Evolutionary conservation across 306 rosid species (phyloP).

Genomic region (Vigna hirtella): DNA sequence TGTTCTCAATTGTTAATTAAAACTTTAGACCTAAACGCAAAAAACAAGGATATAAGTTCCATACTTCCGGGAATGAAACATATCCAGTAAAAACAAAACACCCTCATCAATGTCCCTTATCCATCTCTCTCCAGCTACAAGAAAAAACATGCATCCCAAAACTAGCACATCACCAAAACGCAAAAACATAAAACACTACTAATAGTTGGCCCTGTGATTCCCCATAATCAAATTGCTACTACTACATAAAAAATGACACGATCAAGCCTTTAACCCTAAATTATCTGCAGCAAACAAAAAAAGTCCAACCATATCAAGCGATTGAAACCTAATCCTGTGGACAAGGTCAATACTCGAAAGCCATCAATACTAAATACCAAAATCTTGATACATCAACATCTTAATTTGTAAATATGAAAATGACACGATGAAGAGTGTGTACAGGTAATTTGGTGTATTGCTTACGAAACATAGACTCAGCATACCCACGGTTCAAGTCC

Average conservation of each 20-base stretch:
- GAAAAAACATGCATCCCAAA: constrained; percentile 5
- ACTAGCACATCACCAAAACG: constrained; percentile 16
- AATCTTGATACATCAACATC: constrained; percentile 1
- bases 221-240: neutral
- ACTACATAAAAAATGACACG: neutral
- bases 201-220: neutral
- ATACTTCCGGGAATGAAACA: neutral
- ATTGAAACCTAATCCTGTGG: neutral
- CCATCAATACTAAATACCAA: neutral
- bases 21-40: too few relatives aligned
- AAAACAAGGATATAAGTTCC: neutral
- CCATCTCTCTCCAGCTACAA: constrained; percentile 91
- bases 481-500: neutral
- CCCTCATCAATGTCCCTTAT: neutral
- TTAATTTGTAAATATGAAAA: neutral
- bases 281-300: neutral
- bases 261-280: neutral
- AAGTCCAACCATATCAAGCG: neutral
- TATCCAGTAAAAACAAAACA: neutral
- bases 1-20: too few relatives aligned
- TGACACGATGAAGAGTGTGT: constrained; percentile 14
- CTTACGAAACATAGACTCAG: neutral
- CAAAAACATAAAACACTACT: constrained; percentile 4
- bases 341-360: neutral
- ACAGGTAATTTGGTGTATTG: neutral